Base-by-base conservation (phyloP, 176 grass and related monocot genomes). In the Oryza officinalis region DNA sequence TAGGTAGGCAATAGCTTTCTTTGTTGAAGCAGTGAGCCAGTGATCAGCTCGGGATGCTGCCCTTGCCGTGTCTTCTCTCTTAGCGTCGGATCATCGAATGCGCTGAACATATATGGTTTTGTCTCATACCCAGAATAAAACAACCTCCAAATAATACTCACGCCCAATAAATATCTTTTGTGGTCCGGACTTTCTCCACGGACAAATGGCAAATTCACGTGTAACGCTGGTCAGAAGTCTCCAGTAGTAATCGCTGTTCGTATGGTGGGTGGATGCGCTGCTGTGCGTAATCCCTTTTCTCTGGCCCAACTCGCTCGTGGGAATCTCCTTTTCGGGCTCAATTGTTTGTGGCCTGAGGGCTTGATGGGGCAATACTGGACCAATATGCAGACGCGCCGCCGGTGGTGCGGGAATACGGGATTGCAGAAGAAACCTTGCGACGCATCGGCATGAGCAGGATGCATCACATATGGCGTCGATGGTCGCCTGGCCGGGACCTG, bases 1-100 rank as follows among this genome's bases (percentile, higher is more conserved):
- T 47, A 63, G 83, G 88, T 89, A 65, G 54, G 32, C 78, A 2
- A 72, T 89, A 50, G 88, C 83, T 89, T 89, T 89, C 88, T 15
- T 15, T 50, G 27, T 32, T n/a, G 11, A 73, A 64, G 26, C 6
- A 11, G 22, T 17, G 43, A 23, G n/a, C 63, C 6, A 11, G 22
- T 17, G 43, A 23, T n/a, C 63, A 43, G 13, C 49, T 57, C 44
- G 78, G 72, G 78, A 40, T 25, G 18, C 78, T 76, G 64, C 77
- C 13, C 49, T 15, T 15, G 23, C 12, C 17, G 59, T 74, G 78
- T 41, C 65, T 4, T 86, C 41, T 63, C 50, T 33, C 87, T 7
- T 22, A 46, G 60, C 28, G 0, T 28, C 4, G 41, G 71, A 25
- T 41, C 64, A 50, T 71, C 26, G 1, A 25, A 13, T 71, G 13